These are phyloP conservation scores for Candida pseudofarinosa DNA, from an alignment of 805 yeast species.

Conservation along the genomic window DNA sequence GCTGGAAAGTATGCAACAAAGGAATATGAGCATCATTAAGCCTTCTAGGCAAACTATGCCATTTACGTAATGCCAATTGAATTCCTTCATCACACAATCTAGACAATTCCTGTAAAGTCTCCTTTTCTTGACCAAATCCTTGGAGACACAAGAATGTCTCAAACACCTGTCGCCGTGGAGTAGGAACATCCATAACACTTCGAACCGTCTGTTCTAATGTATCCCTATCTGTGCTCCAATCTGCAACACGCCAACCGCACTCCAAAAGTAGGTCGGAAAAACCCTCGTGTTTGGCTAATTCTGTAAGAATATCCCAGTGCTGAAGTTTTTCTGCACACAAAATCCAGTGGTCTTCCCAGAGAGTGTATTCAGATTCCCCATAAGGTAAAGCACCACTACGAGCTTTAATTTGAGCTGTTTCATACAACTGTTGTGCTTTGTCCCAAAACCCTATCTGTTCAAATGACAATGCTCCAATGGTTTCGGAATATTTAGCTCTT, in stretches of 20 bases:
- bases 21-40: slow-evolving; percentile 83
- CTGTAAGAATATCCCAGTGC: slow-evolving; percentile 97
- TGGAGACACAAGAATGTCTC: slow-evolving; percentile 92
- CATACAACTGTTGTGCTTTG: slow-evolving; percentile 88
- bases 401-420: slow-evolving; percentile 94
- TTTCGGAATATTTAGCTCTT: slow-evolving; percentile 89
- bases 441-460: slow-evolving; percentile 97
- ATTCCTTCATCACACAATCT: slow-evolving; percentile 93
- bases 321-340: slow-evolving; percentile 94
- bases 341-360: slow-evolving; percentile 99
- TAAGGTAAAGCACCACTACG: slow-evolving; percentile 92
- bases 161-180: slow-evolving; percentile 93
- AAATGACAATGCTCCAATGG: slow-evolving; percentile 86
- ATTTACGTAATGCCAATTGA: slow-evolving; percentile 83
- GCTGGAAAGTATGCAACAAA: slow-evolving; percentile 90
- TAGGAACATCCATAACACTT: slow-evolving; percentile 97
- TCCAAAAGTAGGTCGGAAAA: slow-evolving; percentile 92
- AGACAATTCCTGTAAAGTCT: slow-evolving; percentile 78
- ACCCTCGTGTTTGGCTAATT: slow-evolving; percentile 95
- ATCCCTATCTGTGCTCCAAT: slow-evolving; percentile 93
- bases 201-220: slow-evolving; percentile 92
- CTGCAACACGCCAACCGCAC: slow-evolving; percentile 99
- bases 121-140: slow-evolving; percentile 88
- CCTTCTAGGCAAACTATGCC: slow-evolving; percentile 85
- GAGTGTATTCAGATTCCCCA: slow-evolving; percentile 88